Evolutionary conservation across 148 eudicot genomes (phyloP).

Genomic region (Rhododendron ovatum): DNA sequence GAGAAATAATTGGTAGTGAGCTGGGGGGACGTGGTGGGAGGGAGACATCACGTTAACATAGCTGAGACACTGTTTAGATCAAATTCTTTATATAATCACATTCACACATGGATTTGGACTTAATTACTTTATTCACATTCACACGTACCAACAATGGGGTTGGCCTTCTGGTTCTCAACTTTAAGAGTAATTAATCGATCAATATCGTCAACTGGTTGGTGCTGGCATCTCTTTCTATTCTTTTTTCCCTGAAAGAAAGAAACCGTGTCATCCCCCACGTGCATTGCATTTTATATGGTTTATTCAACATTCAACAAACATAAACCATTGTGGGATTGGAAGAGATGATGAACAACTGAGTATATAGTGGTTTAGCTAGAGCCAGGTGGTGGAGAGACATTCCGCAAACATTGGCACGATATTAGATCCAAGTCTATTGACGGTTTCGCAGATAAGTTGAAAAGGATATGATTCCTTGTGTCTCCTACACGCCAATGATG

Average conservation of each 20-base stretch:
- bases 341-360: not conserved
- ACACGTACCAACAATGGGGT: not conserved
- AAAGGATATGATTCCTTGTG: slow-evolving; percentile 1
- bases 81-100: not conserved
- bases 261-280: not conserved
- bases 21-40: not conserved
- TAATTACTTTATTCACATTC: not conserved
- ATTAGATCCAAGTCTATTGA: slow-evolving; percentile 1
- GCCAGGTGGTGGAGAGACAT: slow-evolving; percentile 3
- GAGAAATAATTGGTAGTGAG: not conserved
- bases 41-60: slow-evolving; percentile 5
- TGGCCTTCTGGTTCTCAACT: not conserved
- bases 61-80: not conserved
- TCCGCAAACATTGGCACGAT: not conserved
- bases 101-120: not conserved
- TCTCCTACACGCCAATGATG: not conserved
- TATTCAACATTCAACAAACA: not conserved
- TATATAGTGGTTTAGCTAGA: not conserved
- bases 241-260: not conserved
- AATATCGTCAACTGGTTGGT: not conserved
- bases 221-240: not conserved
- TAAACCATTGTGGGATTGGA: not conserved
- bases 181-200: not conserved
- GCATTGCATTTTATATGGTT: not conserved
- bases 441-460: not conserved